Evolutionary conservation across 805 yeast genomes (phyloP).

Genomic region (Yamadazyma ubonensis): DNA sequence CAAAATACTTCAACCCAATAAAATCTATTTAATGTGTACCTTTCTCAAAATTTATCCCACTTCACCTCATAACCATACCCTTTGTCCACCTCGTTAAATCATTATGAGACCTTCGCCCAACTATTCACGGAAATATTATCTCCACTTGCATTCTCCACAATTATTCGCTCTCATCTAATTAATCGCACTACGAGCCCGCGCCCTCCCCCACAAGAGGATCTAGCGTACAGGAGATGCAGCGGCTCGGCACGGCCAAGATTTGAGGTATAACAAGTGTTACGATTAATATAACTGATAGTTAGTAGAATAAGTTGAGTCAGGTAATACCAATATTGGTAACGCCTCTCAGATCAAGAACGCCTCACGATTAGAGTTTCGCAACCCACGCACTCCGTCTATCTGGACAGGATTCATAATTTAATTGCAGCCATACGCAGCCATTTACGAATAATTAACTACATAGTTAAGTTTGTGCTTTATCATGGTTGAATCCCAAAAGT

Average conservation of each 20-base stretch:
- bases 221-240: neutral
- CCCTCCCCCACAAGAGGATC: neutral
- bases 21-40: too few species aligned
- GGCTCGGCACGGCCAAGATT: neutral
- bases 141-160: neutral
- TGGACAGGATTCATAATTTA: neutral
- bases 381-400: neutral
- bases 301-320: too few species aligned
- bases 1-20: too few species aligned
- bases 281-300: too few species aligned
- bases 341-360: too few species aligned
- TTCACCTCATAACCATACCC: neutral
- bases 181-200: neutral
- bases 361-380: neutral
- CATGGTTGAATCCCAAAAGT: too few species aligned
- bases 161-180: neutral
- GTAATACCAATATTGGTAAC: too few species aligned
- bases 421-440: slow-evolving; percentile 1
- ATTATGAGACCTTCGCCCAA: neutral
- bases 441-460: too few species aligned
- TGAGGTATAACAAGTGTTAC: too few species aligned
- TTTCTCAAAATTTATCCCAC: too few species aligned
- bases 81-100: neutral
- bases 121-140: neutral
- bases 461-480: too few species aligned